phyloP scores from a whole-genome alignment of 352 stramenopile genomes.

The Phytopythium aichiense region DNA sequence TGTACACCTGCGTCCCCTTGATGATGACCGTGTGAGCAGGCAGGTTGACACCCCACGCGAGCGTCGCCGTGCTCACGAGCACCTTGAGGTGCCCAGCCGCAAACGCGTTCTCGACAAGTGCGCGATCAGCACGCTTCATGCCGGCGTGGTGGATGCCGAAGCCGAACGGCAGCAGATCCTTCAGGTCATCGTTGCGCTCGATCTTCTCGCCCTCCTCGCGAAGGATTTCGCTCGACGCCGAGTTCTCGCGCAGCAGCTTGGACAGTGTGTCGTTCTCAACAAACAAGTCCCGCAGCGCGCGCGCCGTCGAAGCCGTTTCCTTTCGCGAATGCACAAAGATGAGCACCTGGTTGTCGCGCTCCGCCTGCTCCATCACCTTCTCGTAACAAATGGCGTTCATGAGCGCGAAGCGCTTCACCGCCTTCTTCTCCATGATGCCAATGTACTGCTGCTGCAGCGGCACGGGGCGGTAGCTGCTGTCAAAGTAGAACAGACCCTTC shows the following conservation, averaged over 20 bases:
- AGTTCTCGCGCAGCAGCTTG: constrained; percentile 88
- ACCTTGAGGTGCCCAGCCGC: constrained; percentile 96
- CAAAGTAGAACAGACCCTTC: constrained; percentile 99
- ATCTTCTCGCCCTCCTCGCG: constrained; percentile 91
- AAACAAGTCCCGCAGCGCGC: constrained; percentile 95
- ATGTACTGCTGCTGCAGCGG: constrained; percentile 99
- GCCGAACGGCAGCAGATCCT: constrained; percentile 97
- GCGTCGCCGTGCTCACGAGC: constrained; percentile 97
- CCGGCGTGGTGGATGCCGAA: constrained; percentile 99
- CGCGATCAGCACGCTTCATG: constrained; percentile 96
- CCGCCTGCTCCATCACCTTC: constrained; percentile 94
- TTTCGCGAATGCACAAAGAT: constrained; percentile 99
- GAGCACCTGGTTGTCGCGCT: constrained; percentile 96
- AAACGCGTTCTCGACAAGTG: constrained; percentile 98
- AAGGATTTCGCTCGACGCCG: constrained; percentile 90
- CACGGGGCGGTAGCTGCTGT: constrained; percentile 98
- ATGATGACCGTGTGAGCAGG: constrained; percentile 99
- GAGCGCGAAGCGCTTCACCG: constrained; percentile 97
- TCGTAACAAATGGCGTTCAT: constrained; percentile 99
- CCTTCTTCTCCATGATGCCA: constrained; percentile 99
- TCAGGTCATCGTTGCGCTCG: constrained; percentile 96
- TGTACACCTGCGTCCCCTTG: constrained; percentile 99
- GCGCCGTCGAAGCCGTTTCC: constrained; percentile 96
- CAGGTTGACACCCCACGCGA: constrained; percentile 99
- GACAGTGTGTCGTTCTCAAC: constrained; percentile 94